Evolutionary conservation across 805 yeast species (phyloP).

Genomic region (Dipodascus albidus): DNA sequence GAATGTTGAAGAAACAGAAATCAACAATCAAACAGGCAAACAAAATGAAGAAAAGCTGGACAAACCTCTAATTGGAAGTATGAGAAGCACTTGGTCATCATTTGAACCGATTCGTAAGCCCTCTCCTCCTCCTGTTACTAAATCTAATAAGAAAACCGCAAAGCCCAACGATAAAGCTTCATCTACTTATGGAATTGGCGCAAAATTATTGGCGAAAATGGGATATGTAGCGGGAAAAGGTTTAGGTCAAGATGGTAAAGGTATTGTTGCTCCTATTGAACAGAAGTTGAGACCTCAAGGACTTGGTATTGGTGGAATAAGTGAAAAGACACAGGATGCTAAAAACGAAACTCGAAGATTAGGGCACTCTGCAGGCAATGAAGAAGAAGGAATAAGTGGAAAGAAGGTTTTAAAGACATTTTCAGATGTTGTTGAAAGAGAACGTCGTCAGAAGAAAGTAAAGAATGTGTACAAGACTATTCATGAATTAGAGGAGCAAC

Average conservation of each 20-base stretch:
- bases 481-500: constrained; percentile 21
- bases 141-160: neutral
- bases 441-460: neutral
- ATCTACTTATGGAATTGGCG: constrained; percentile 69
- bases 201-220: constrained; percentile 65
- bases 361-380: neutral
- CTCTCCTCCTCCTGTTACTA: neutral
- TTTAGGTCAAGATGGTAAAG: constrained; percentile 60
- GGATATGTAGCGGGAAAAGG: constrained; percentile 82
- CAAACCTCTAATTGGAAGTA: neutral
- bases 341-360: constrained; percentile 6
- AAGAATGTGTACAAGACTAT: constrained; percentile 12
- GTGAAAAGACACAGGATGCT: constrained; percentile 27
- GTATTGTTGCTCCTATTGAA: constrained; percentile 73
- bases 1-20: neutral
- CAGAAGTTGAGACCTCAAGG: constrained; percentile 55
- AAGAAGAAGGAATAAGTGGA: neutral
- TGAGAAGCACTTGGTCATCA: neutral
- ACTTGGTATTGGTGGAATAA: constrained; percentile 61
- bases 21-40: neutral
- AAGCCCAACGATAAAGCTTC: neutral
- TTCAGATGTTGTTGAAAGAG: constrained; percentile 1
- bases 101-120: neutral
- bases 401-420: neutral
- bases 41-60: neutral